Evolutionary conservation across 2,329 filamentous ascomycete genomes (phyloP), one percentile per base, ranked within the genome.

Genomic region (Myotisia sp.): DNA sequence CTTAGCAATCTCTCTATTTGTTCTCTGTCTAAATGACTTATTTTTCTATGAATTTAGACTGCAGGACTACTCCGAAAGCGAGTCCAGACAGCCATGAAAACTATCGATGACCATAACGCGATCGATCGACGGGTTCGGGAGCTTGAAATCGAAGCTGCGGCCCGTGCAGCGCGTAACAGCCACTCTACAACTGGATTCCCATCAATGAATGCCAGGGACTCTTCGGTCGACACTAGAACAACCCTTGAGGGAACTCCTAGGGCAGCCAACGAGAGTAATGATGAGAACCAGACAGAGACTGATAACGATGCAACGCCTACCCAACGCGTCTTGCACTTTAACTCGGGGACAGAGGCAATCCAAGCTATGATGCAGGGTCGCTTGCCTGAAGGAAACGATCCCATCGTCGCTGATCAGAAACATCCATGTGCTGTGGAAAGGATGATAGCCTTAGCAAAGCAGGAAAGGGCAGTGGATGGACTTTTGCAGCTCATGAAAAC

Each of bases 41-140:
- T 12, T 24, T 8, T 34, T 20, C 29, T 20, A 10, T 4, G 9
- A 19, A 13, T 29, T n/a, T 31, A 61, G 58, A 60, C 57, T 59
- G 58, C 58, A 33, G 47, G 33, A 26, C 49, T 60, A 7, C 55
- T 60, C 29, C 53, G 51, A 33, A 52, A 37, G 39, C 51, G 51
- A 40, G 47, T 61, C 33, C 58, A 58, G 44, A 52, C 46, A 26
- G 58, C 58, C 29, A 58, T 60, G 56, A 56, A 53, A 28, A 53
- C 49, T 34, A 51, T 58, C 26, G 46, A 47, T 38, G 46, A 54
- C 37, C 47, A 55, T 36, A 51, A 58, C 19, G 16, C 36, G 37
- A 51, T 60, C 32, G 58, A 61, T 37, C 55, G 54, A 12, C 50
- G 56, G 10, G 37, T 61, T 19, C 58, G 55, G 13, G 55, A 56